Conservation (phyloP, 805 yeast genomes). For the Starmerella davenportii region DNA sequence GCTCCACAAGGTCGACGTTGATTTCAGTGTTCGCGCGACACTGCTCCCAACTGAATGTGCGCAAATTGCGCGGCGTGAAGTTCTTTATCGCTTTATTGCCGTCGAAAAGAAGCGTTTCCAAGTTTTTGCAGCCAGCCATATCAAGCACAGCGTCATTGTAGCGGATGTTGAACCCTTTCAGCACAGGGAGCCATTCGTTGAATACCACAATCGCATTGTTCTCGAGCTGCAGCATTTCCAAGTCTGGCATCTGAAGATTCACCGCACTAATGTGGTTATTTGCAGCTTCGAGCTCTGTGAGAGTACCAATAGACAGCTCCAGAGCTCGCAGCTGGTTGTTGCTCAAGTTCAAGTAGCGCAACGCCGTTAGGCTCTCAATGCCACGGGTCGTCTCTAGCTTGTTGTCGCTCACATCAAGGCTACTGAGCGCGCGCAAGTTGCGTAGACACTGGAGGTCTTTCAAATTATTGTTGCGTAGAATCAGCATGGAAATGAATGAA, state of each 20-base stretch:
- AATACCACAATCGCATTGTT: slow-evolving; percentile 10
- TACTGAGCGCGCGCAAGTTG: slow-evolving; percentile 14
- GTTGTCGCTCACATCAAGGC: slow-evolving; percentile 15
- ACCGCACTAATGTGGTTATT: slow-evolving; percentile 11
- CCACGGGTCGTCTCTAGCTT: slow-evolving; percentile 11
- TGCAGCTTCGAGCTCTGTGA: slow-evolving; percentile 14
- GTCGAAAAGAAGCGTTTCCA: slow-evolving; percentile 15
- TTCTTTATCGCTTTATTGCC: slow-evolving; percentile 11
- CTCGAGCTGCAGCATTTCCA: slow-evolving; percentile 14
- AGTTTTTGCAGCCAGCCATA: slow-evolving; percentile 11
- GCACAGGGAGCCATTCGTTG: slow-evolving; percentile 10
- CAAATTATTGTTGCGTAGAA: slow-evolving; percentile 13
- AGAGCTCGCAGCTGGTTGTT: slow-evolving; percentile 11
- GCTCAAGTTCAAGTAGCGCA: slow-evolving; percentile 12
- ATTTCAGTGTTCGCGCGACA: not conserved
- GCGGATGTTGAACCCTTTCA: slow-evolving; percentile 11
- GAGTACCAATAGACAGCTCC: slow-evolving; percentile 9
- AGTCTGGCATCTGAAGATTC: slow-evolving; percentile 11
- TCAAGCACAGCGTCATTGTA: slow-evolving; percentile 14
- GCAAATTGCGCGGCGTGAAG: slow-evolving; percentile 8
- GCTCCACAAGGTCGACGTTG: slow-evolving; percentile 3
- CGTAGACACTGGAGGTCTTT: slow-evolving; percentile 11
- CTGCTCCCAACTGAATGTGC: slow-evolving; percentile 15
- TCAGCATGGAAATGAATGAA: slow-evolving; percentile 12
- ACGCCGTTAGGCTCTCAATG: slow-evolving; percentile 11